These are phyloP conservation scores for Eucalyptus erythrocorys DNA, from an alignment of 345 rosid species.

Conservation along the genomic window DNA sequence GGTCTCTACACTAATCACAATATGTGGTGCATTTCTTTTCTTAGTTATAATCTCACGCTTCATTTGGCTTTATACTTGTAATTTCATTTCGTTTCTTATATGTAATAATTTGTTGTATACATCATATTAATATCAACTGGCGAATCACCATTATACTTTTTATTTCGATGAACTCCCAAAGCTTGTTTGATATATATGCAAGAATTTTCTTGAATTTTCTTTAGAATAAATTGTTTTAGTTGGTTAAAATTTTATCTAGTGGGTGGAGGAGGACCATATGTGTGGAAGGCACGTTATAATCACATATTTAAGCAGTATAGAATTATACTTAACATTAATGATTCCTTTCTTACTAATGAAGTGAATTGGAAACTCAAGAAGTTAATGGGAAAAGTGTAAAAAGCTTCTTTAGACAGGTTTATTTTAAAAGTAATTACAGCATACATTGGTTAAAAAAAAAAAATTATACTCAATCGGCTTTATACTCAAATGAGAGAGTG, in stretches of 20 bases:
- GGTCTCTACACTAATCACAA: not conserved
- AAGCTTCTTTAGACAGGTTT: not conserved
- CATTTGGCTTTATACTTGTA: not conserved
- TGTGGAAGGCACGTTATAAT: not conserved
- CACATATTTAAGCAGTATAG: not conserved
- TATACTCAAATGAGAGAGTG: not conserved
- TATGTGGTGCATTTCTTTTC: not conserved
- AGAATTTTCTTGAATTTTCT: not conserved
- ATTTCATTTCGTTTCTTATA: not conserved
- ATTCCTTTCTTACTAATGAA: not conserved
- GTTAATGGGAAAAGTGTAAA: not conserved
- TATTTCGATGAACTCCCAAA: not conserved
- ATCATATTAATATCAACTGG: not conserved
- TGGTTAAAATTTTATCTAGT: not conserved
- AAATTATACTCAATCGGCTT: not conserved
- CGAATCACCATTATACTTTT: not conserved
- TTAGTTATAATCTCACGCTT: not conserved
- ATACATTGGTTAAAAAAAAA: not conserved
- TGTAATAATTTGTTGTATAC: not conserved
- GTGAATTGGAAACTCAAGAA: not conserved
- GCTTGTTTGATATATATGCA: not conserved
- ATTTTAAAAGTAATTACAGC: not conserved
- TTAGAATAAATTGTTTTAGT: not conserved
- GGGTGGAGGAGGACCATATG: not conserved
- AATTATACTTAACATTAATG: not conserved